Base-by-base conservation (phyloP, 2,329 filamentous ascomycete genomes). In the Aspergillus latus region DNA sequence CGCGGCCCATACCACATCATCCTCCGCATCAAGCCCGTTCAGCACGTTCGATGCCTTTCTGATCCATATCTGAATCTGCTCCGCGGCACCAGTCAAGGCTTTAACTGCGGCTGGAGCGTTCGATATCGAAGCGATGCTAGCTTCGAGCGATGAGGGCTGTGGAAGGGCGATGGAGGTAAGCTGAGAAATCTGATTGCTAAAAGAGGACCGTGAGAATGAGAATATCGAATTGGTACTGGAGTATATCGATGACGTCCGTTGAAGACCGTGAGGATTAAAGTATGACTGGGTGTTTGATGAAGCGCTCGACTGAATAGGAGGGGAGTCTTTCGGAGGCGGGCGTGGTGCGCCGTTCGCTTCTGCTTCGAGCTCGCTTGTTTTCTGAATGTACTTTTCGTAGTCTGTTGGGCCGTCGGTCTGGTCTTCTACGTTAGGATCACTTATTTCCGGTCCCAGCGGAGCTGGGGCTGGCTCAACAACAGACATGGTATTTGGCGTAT, bases 1-100 rank as follows among this genome's bases (percentile, higher is more conserved):
- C 2, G 94, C 84, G 7, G 85, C 92, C 94, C 94, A 99, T 73
- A 97, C 93, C 13, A 97, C 92, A 69, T 99, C 94, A 72, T 97
- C 94, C 61, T 97, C 93, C 52, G 92, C 92, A 71, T 97, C 92
- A 42, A 99, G 79, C 4, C 92, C 92, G 53, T 84, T 84, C 52
- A 99, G 86, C 32, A 97, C 92, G 66, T 96, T 91, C 0, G 88
- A 88, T 0, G 93, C 93, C 72, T 97, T 97, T 61, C 84, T 84
- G 68, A 97, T 96, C 94, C 94, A 99, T 67, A 88, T 88, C 61
- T 88, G 84, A 63, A 99, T 97, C 73, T 97, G 92, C 59, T 95
- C 90, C 4, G 92, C 91, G 9, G 93, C 91, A 63, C 90, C 89
- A 62, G 90, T 88, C 53, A 97, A 81, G 0, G 92, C 91, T 58